Conservation (phyloP, 371 early-diverging fungal species). For the Circinella umbellata region DNA sequence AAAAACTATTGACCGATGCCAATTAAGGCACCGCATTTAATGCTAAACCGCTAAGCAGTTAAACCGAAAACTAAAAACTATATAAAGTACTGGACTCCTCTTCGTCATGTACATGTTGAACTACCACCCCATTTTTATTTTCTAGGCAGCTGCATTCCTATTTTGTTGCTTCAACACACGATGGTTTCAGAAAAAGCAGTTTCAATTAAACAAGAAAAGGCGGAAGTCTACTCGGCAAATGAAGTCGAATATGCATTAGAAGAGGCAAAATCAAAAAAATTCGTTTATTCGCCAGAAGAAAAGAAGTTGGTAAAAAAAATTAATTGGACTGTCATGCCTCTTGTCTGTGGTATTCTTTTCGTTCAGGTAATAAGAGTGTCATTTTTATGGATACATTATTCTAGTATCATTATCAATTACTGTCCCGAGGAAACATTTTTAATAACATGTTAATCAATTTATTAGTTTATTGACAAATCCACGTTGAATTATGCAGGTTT, state of each 20-base stretch:
- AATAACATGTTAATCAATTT: no score
- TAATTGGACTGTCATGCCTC: constrained; percentile 21
- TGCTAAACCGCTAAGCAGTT: neutral
- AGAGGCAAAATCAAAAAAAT: neutral
- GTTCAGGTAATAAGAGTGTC: constrained; percentile 20
- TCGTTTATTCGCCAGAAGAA: constrained; percentile 21
- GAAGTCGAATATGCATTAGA: neutral
- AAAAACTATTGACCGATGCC: neutral
- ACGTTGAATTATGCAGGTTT: constrained; percentile 29
- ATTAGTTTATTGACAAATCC: constrained; percentile 43
- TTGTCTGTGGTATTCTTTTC: constrained; percentile 23
- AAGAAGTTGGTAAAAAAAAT: constrained; percentile 23
- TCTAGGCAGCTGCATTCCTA: no score
- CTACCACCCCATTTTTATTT: no score
- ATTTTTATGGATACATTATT: no score
- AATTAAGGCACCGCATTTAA: neutral
- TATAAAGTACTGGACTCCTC: no score
- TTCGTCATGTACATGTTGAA: no score
- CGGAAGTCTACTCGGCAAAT: neutral
- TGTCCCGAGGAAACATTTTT: no score
- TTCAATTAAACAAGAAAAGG: neutral
- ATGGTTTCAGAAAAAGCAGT: neutral
- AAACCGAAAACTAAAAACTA: no score
- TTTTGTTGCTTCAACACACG: neutral
- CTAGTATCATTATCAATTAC: no score